Base-by-base conservation (phyloP, 345 rosid genomes). In the Populus tremula region DNA sequence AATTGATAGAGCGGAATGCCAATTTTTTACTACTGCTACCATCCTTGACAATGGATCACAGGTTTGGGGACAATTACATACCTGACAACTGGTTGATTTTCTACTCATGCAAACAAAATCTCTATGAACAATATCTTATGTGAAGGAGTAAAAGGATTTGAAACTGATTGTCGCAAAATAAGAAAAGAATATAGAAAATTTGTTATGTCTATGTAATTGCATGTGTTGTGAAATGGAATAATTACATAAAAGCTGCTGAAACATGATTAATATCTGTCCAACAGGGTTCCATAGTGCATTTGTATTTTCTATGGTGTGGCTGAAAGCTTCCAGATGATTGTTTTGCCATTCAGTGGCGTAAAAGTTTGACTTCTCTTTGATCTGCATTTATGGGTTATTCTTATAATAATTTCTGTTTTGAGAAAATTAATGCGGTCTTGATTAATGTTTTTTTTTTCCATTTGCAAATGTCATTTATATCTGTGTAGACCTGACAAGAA, bases 1-100 rank as follows among this genome's bases (percentile, higher is more conserved):
- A 86, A 94, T 87, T 73, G 98, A 93, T 80, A 86, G 96, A 88
- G 97, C 96, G 17, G 97, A 92, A 75, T 93, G 94, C 83, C 97
- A 92, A 63, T 96, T 92, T 81, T 92, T 87, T 81, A 93, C 99
- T 36, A 93, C 91, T 20, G 90, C 93, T 35, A 95, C 98, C 0
- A 73, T 89, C 77, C 83, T 91, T 50, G 93, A 93, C 78, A 95
- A 92, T 88, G 96, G 96, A 84, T 82, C 97, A 62, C 97, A 93
- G 96, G 97, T 94, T 78, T 62, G 36, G 13, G 72, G 20, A 71
- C 56, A 63, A 76, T 53, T 7, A 8, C n/a, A 39, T 18, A 50
- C 56, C 56, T 6, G 5, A 9, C 56, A 50, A 50, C 21, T 50
- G 56, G 56, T 50, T 8, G 21, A 50, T 18, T 50, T 50, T 17